Base-by-base conservation (phyloP, 164 flowering plant genomes). In the Euptelea pleiosperma region DNA sequence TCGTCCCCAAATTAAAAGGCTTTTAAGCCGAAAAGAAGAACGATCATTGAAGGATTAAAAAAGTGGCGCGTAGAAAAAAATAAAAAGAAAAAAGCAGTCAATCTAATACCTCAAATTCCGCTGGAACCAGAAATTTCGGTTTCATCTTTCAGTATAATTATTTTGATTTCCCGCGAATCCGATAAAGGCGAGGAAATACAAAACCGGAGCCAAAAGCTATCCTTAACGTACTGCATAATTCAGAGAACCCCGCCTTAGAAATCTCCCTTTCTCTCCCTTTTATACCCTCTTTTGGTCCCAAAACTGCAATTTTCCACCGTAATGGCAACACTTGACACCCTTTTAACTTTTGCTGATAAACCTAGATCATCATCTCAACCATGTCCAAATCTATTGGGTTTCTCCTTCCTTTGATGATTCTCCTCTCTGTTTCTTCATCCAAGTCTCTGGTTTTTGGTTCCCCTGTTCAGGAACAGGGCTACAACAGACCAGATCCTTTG, bases 401-500 rank as follows among this genome's bases (percentile, higher is more conserved):
- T 58, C 52, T 57, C 58, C 29, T 68, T 60, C 59, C 57, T 26
- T 45, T 73, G 3, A 4, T 71, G 9, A 10, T 76, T 15, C 21
- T 75, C 55, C 28, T 79, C 26, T 44, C 73, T 28, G 2, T 67
- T 36, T 51, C 67, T 36, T 47, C 73, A 9, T 67, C 62, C 8
- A 70, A 40, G 8, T 29, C 52, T 36, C 19, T 37, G 9, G 82
- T 50, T 18, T 39, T 43, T 10, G 73, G 70, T 3, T 78, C 73
- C 40, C 34, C 64, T 41, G 61, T 53, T 50, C 29, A 24, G 10
- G 68, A 63, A 43, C 63, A 40, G 45, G 63, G 37, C 44, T 59
- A 53, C 52, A 50, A 68, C 28, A 77, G 90, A 35, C 78, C 75
- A 2, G 86, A 85, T 65, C 86, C 87, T 70, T 65, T 79, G 8